Conservation (phyloP, 2,329 filamentous ascomycete genomes). For the Diaporthe sp. region DNA sequence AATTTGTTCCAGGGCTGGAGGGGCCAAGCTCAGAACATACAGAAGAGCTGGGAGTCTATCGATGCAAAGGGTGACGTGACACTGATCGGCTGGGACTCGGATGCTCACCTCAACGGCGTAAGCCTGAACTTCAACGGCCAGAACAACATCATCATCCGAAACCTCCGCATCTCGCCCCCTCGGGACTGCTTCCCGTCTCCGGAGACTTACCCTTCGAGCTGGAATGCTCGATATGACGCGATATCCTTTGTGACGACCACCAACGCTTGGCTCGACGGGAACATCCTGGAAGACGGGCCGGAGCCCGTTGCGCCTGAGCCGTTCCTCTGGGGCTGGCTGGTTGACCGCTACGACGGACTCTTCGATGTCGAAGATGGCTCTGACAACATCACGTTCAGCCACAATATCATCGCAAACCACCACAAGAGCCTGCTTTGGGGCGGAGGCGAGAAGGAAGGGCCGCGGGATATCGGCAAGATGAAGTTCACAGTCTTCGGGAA, state of each 20-base stretch:
- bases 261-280: constrained; percentile 24
- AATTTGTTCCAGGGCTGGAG: constrained; percentile 14
- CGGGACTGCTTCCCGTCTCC: constrained; percentile 30
- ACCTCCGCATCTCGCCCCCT: constrained; percentile 23
- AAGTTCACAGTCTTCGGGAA: constrained; percentile 26
- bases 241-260: constrained; percentile 26
- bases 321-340: constrained; percentile 28
- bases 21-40: constrained; percentile 25
- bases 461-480: constrained; percentile 29
- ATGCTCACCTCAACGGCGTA: constrained; percentile 14
- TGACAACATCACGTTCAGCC: constrained; percentile 29
- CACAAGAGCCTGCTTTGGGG: constrained; percentile 30
- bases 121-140: constrained; percentile 29
- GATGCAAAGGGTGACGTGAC: constrained; percentile 28
- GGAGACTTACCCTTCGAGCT: constrained; percentile 22
- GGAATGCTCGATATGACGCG: constrained; percentile 30
- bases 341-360: constrained; percentile 24
- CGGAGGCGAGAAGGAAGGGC: constrained; percentile 25
- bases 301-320: constrained; percentile 14
- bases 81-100: constrained; percentile 28
- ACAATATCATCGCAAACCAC: constrained; percentile 34
- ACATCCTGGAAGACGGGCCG: constrained; percentile 27
- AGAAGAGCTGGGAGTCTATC: constrained; percentile 27
- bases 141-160: constrained; percentile 31
- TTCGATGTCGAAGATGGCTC: constrained; percentile 30